phyloP scores from a whole-genome alignment of 2,329 filamentous ascomycete species.

The Colletotrichum sp. region DNA sequence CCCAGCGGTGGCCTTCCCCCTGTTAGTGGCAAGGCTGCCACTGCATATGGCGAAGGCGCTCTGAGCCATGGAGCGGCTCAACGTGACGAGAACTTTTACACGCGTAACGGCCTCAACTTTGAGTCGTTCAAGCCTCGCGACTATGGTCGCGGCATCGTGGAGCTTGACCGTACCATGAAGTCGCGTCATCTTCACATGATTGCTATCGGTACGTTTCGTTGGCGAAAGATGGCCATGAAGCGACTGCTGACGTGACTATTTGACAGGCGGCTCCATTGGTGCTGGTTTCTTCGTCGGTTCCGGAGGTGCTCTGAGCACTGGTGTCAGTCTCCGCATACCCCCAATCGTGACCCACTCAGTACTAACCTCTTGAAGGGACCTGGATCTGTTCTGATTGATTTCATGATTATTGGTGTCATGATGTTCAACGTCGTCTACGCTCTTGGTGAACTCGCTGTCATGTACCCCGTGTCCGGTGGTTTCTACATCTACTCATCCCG shows the following conservation, averaged over 20 bases:
- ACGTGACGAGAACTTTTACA: conserved; percentile 18
- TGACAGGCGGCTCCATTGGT: conserved; percentile 49
- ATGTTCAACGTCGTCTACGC: conserved; percentile 64
- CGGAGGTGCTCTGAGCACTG: conserved; percentile 52
- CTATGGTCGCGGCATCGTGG: conserved; percentile 22
- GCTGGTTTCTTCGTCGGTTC: conserved; percentile 68
- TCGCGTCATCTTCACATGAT: conserved; percentile 57
- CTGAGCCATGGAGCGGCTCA: not conserved
- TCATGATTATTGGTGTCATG: conserved; percentile 57
- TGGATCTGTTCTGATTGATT: conserved; percentile 41
- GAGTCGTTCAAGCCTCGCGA: conserved; percentile 27
- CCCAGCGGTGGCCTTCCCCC: not conserved
- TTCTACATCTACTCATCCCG: conserved; percentile 62
- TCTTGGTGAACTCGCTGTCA: conserved; percentile 60
- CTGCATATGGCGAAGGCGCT: not conserved
- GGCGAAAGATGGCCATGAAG: not conserved
- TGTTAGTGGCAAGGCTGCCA: not conserved
- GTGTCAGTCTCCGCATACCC: conserved; percentile 36
- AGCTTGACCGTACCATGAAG: conserved; percentile 41
- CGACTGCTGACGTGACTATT: not conserved
- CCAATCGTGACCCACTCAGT: not conserved
- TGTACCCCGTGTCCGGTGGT: conserved; percentile 61
- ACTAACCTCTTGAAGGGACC: conserved; percentile 30
- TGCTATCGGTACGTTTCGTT: conserved; percentile 40
- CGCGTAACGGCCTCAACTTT: conserved; percentile 26